A percentile compares a stretch with the other conserved stretches of the same genome.
Conservation (phyloP, 2,329 filamentous ascomycete genomes). For the Fusarium sarcochroum region DNA sequence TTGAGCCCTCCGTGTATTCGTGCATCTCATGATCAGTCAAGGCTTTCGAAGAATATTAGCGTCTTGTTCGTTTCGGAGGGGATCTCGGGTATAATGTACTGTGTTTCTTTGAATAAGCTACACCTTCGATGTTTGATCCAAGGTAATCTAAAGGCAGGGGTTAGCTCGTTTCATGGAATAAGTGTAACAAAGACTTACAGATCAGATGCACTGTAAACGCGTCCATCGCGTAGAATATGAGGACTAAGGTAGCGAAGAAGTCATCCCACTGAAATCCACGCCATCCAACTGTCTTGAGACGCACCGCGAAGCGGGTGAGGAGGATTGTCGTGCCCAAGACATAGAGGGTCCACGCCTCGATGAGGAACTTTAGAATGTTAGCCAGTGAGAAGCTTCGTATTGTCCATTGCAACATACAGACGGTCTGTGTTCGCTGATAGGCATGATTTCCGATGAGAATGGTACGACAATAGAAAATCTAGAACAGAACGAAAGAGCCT, state of each 20-base stretch:
- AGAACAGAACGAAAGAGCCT: background rate
- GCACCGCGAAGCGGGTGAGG: conserved; percentile 52
- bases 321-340: conserved; percentile 52
- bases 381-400: background rate
- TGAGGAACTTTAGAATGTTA: conserved; percentile 43
- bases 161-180: background rate
- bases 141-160: conserved; percentile 26
- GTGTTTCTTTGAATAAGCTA: background rate
- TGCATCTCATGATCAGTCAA: conserved; percentile 49
- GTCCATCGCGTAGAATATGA: conserved; percentile 54
- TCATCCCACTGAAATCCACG: conserved; percentile 58
- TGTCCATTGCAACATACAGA: background rate
- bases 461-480: background rate
- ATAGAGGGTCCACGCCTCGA: conserved; percentile 52
- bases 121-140: conserved; percentile 44
- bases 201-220: conserved; percentile 54
- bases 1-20: conserved; percentile 52
- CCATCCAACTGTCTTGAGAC: conserved; percentile 55
- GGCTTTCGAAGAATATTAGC: conserved; percentile 6
- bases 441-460: background rate
- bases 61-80: accelerated
- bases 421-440: background rate
- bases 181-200: conserved; percentile 35
- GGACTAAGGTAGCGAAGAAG: conserved; percentile 53
- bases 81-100: conserved; percentile 2